phyloP scores from a whole-genome alignment of 306 rosid species.

The Malus domestica region ASM211411v1 NC_041803.1:13891001-13891500 shows the following conservation, averaged over 20 bases:
- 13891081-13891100: not conserved
- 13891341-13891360: not conserved
- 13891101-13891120: not conserved
- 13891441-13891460: constrained; percentile 34
- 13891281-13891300: constrained; percentile 4
- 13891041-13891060: not conserved
- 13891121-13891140: not conserved
- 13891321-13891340: not conserved
- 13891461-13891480: constrained; percentile 28
- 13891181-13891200: constrained; percentile 15
- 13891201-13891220: constrained; percentile 4
- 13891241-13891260: not conserved
- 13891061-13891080: not conserved
- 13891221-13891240: not conserved
- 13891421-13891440: not conserved
- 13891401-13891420: not conserved
- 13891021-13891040: too few species aligned
- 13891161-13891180: constrained; percentile 1
- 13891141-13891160: not conserved
- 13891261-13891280: constrained; percentile 20
- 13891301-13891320: constrained; percentile 11
- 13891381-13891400: not conserved
- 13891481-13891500: constrained; percentile 29
- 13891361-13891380: not conserved
- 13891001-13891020: too few species aligned